Evolutionary conservation across 495 filamentous ascomycete species (phyloP).

Genomic region (Talaromyces ruber): DNA sequence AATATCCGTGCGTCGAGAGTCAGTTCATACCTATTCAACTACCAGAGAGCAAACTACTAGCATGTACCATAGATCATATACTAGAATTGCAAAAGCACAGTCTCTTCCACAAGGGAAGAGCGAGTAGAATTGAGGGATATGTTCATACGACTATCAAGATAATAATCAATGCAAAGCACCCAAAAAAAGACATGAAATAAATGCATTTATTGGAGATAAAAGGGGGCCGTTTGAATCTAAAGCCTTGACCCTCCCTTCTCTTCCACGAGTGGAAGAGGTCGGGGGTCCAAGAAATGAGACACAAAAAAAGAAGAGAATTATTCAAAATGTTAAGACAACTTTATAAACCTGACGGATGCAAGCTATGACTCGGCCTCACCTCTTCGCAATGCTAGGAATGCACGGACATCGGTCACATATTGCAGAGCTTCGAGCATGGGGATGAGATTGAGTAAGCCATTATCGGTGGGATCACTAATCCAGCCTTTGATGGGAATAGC

Average conservation of each 20-base stretch:
- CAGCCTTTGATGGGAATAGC: conserved; percentile 89
- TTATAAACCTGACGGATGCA: background rate
- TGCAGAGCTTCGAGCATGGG: conserved; percentile 93
- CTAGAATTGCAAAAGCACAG: background rate
- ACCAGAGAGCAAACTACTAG: background rate
- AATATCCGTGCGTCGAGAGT: too few species aligned
- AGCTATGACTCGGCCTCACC: conserved; percentile 55
- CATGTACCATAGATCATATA: background rate
- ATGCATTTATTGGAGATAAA: background rate
- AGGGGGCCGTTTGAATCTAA: background rate
- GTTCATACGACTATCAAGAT: background rate
- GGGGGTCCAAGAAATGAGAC: background rate
- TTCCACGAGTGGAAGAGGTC: background rate
- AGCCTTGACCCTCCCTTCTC: background rate
- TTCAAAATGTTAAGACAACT: background rate
- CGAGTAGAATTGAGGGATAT: background rate
- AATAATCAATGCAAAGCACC: background rate
- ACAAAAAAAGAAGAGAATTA: background rate
- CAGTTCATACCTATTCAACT: background rate
- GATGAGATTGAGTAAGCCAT: conserved; percentile 82
- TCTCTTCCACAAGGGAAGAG: background rate
- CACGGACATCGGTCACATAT: conserved; percentile 90
- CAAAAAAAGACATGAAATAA: background rate
- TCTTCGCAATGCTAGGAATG: conserved; percentile 76
- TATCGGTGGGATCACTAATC: conserved; percentile 86